These are phyloP conservation scores for Colletotrichum truncatum DNA, from an alignment of 2,329 filamentous ascomycete species.

Conservation along the genomic window DNA sequence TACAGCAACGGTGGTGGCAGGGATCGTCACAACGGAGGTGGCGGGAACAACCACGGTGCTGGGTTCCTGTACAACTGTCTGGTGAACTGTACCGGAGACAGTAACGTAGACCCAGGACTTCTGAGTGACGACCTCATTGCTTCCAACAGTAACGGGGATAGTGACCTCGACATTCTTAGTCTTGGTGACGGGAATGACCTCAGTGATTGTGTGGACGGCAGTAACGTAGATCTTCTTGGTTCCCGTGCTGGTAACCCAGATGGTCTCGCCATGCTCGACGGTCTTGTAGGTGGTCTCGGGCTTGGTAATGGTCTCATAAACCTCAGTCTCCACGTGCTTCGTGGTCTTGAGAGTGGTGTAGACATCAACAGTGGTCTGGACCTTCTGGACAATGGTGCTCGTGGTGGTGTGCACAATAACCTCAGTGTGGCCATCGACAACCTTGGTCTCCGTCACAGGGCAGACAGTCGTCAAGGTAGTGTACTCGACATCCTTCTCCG, in stretches of 20 bases:
- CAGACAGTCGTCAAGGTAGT: slow-evolving; percentile 48
- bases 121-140: slow-evolving; percentile 43
- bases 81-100: slow-evolving; percentile 37
- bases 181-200: slow-evolving; percentile 50
- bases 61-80: slow-evolving; percentile 35
- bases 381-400: slow-evolving; percentile 42
- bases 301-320: slow-evolving; percentile 48
- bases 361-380: slow-evolving; percentile 40
- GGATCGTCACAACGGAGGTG: slow-evolving; percentile 37
- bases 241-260: slow-evolving; percentile 51
- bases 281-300: slow-evolving; percentile 52
- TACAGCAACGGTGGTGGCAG: slow-evolving; percentile 35
- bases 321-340: slow-evolving; percentile 43
- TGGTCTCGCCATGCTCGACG: slow-evolving; percentile 43
- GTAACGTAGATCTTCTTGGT: slow-evolving; percentile 49
- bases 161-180: slow-evolving; percentile 50
- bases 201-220: slow-evolving; percentile 45
- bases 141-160: slow-evolving; percentile 43
- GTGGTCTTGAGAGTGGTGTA: slow-evolving; percentile 47
- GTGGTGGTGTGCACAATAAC: slow-evolving; percentile 51
- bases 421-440: slow-evolving; percentile 49
- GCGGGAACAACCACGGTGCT: slow-evolving; percentile 41
- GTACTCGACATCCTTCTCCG: slow-evolving; percentile 36
- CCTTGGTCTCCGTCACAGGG: slow-evolving; percentile 49
- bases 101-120: slow-evolving; percentile 42